A percentile compares a stretch with the other conserved stretches of the same genome.
Conservation (phyloP, 257 asterid genomes). For the Paraleonurus japonicus region DNA sequence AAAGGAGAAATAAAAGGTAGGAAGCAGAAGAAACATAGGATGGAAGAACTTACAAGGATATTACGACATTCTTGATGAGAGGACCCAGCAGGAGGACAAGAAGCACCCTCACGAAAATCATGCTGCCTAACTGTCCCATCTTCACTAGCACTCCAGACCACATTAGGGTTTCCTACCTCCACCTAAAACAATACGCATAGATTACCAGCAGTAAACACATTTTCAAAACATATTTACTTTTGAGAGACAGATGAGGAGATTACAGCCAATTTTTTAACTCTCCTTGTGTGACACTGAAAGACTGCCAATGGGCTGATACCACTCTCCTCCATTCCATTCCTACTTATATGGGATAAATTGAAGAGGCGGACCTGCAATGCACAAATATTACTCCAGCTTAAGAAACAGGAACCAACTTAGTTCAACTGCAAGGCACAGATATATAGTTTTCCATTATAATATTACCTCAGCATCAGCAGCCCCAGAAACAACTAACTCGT, state of each 20-base stretch:
- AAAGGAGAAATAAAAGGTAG: background rate
- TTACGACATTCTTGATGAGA: conserved; percentile 93
- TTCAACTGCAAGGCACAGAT: conserved; percentile 4
- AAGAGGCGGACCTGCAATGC: conserved; percentile 86
- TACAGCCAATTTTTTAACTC: conserved; percentile 98
- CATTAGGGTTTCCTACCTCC: conserved; percentile 91
- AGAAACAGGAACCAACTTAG: conserved; percentile 18
- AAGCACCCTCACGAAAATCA: conserved; percentile 93
- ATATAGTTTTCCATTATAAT: conserved; percentile 23
- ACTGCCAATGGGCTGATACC: conserved; percentile 60
- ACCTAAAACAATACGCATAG: conserved; percentile 50
- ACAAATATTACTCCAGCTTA: conserved; percentile 11
- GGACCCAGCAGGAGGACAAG: conserved; percentile 95
- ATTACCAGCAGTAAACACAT: conserved; percentile 21
- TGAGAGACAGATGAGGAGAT: conserved; percentile 31
- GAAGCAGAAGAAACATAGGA: conserved; percentile 7
- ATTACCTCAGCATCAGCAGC: conserved; percentile 98
- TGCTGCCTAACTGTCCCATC: conserved; percentile 99
- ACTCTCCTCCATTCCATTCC: conserved; percentile 51
- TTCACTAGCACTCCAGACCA: conserved; percentile 99
- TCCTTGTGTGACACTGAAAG: conserved; percentile 86
- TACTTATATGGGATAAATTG: conserved; percentile 64
- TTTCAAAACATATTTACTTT: conserved; percentile 17
- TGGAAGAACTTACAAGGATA: conserved; percentile 70
- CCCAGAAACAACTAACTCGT: conserved; percentile 93